phyloP scores from a whole-genome alignment of 1,284 basidiomycete species.

The Heterobasidion occidentale region DNA sequence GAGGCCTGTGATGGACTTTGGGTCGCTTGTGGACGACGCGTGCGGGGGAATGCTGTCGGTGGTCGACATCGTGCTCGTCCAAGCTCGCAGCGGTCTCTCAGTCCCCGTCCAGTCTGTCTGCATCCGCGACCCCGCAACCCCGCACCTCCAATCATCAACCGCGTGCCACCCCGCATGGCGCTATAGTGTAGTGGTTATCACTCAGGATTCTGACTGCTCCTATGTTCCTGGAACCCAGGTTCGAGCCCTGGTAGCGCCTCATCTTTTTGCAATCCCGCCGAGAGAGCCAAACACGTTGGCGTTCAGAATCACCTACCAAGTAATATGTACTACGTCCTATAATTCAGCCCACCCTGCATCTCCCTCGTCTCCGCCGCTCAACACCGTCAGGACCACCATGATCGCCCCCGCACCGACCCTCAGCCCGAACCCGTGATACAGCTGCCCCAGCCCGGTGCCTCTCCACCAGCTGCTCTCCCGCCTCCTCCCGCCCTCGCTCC shows the following conservation, averaged over 20 bases:
- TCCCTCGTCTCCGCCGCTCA: slow-evolving; percentile 65
- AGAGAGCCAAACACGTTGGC: too few relatives aligned
- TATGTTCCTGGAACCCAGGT: slow-evolving; percentile 1
- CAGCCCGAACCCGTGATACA: slow-evolving; percentile 92
- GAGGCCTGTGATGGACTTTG: slow-evolving; percentile 35
- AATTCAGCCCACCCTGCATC: slow-evolving; percentile 92
- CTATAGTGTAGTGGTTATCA: slow-evolving; percentile 2
- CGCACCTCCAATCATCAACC: too few relatives aligned
- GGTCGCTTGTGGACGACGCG: background rate
- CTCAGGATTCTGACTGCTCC: background rate
- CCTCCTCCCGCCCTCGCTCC: slow-evolving; percentile 20
- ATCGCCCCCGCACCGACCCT: slow-evolving; percentile 79
- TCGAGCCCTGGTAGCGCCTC: slow-evolving; percentile 3
- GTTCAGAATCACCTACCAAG: too few relatives aligned
- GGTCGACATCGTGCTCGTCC: too few relatives aligned
- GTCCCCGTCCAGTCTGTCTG: too few relatives aligned
- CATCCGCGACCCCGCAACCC: too few relatives aligned
- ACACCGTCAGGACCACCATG: slow-evolving; percentile 75
- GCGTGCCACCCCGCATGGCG: background rate
- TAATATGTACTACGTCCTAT: slow-evolving; percentile 23
- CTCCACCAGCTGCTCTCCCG: slow-evolving; percentile 46
- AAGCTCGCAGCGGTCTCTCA: too few relatives aligned
- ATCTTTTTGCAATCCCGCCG: background rate
- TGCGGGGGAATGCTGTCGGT: too few relatives aligned
- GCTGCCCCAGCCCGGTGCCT: slow-evolving; percentile 73